Percentiles rank a stretch among this genome's conserved stretches.
Evolutionary conservation across 495 filamentous ascomycete genomes (phyloP).

Genomic region (Astrocystis sublimbata): DNA sequence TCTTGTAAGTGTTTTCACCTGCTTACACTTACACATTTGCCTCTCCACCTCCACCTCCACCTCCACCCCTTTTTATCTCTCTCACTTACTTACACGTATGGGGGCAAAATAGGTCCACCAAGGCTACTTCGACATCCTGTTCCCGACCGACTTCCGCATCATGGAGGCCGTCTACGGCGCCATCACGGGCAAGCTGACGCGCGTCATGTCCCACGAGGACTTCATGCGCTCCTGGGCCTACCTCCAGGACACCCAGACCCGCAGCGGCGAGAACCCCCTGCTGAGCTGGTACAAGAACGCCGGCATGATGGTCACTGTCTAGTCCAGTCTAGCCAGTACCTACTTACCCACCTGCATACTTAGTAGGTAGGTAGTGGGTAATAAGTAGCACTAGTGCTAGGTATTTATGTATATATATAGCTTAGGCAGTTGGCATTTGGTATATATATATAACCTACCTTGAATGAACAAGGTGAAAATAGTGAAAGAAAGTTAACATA

Average conservation of each 20-base stretch:
- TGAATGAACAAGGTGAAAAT: too few relatives aligned
- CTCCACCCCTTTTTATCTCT: background rate
- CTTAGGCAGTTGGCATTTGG: too few relatives aligned
- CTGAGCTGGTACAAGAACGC: slow-evolving; percentile 94
- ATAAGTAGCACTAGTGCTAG: too few relatives aligned
- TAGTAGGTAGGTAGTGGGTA: too few relatives aligned
- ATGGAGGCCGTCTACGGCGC: slow-evolving; percentile 88
- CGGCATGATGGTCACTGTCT: slow-evolving; percentile 83
- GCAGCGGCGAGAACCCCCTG: slow-evolving; percentile 89
- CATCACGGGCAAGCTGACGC: slow-evolving; percentile 85
- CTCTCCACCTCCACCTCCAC: background rate
- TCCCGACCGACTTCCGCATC: slow-evolving; percentile 90
- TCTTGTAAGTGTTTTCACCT: slow-evolving; percentile 61
- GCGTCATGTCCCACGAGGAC: slow-evolving; percentile 82
- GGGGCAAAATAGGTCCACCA: slow-evolving; percentile 76
- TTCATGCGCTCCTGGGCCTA: slow-evolving; percentile 88
- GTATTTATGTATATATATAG: too few relatives aligned
- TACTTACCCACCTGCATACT: too few relatives aligned
- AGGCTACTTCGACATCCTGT: slow-evolving; percentile 98
- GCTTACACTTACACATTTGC: background rate
- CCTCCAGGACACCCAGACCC: slow-evolving; percentile 83
- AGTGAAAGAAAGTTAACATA: too few relatives aligned
- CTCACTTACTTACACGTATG: background rate
- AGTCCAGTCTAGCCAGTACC: slow-evolving; percentile 4
- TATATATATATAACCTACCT: too few relatives aligned